phyloP scores from a whole-genome alignment of 805 yeast species.

The Millerozyma miso region DNA sequence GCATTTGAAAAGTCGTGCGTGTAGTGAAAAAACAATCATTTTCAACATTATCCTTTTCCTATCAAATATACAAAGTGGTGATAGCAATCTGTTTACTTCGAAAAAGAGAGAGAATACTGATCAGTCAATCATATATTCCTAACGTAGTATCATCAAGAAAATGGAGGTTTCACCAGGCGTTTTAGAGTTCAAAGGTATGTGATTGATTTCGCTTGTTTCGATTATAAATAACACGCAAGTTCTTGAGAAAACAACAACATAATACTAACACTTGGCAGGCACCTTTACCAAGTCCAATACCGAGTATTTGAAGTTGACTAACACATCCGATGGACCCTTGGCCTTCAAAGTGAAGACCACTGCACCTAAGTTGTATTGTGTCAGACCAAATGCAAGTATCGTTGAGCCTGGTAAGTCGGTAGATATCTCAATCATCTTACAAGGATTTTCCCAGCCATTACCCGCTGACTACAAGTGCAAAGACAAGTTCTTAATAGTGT shows the following conservation, averaged over 20 bases:
- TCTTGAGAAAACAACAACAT: neutral
- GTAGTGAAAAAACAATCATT: neutral
- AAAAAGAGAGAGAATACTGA: no score
- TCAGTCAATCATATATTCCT: neutral
- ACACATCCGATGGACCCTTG: constrained; percentile 51
- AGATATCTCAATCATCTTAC: constrained; percentile 77
- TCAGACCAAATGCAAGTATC: constrained; percentile 88
- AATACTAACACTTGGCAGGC: constrained; percentile 37
- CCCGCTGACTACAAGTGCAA: constrained; percentile 70
- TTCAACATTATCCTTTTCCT: neutral
- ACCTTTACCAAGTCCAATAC: constrained; percentile 73
- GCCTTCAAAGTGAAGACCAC: constrained; percentile 98
- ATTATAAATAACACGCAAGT: neutral
- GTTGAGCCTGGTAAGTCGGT: constrained; percentile 69
- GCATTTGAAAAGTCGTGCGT: neutral
- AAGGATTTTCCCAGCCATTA: constrained; percentile 78
- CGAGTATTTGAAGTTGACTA: constrained; percentile 52
- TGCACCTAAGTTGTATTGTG: constrained; percentile 93
- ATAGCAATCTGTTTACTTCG: neutral
- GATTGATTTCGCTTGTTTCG: neutral
- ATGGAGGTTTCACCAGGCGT: constrained; percentile 72
- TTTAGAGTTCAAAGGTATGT: constrained; percentile 78
- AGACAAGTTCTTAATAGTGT: constrained; percentile 88
- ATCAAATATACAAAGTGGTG: neutral
- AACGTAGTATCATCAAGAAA: neutral